These are phyloP conservation scores for Trichoderma reesei DNA, from an alignment of 495 filamentous ascomycete species.

Conservation along the genomic window DNA sequence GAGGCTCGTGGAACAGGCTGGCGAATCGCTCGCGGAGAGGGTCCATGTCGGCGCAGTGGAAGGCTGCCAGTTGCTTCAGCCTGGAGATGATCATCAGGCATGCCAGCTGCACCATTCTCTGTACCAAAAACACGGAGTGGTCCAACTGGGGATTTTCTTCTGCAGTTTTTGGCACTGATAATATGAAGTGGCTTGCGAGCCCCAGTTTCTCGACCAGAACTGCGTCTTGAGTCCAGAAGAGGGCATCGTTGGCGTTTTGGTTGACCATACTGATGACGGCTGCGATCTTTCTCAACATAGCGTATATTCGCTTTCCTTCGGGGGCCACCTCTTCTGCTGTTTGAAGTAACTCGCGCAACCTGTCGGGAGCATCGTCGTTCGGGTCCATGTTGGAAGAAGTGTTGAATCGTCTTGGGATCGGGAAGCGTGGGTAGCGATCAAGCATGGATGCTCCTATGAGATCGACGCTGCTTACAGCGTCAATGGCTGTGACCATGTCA, in stretches of 20 bases:
- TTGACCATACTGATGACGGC: not conserved
- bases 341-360: not conserved
- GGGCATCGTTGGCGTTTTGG: not conserved
- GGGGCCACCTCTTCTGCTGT: not conserved
- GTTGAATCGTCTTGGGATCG: not conserved
- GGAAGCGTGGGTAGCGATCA: not conserved
- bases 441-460: constrained; percentile 1
- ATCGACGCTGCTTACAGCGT: not conserved
- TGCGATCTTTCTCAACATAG: not conserved
- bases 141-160: not conserved
- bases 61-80: not conserved
- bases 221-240: not conserved
- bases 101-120: constrained; percentile 2
- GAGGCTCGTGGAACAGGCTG: not conserved
- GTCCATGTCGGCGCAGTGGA: not conserved
- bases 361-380: not conserved
- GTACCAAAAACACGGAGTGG: not conserved
- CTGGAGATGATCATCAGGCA: not conserved
- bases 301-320: not conserved
- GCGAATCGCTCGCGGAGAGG: not conserved
- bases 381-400: not conserved
- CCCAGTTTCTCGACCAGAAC: not conserved
- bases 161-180: not conserved
- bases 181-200: not conserved
- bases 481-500: not conserved